Evolutionary conservation across 108 stramenopile species (phyloP).

Genomic region (Discostella stelligeroides): DNA sequence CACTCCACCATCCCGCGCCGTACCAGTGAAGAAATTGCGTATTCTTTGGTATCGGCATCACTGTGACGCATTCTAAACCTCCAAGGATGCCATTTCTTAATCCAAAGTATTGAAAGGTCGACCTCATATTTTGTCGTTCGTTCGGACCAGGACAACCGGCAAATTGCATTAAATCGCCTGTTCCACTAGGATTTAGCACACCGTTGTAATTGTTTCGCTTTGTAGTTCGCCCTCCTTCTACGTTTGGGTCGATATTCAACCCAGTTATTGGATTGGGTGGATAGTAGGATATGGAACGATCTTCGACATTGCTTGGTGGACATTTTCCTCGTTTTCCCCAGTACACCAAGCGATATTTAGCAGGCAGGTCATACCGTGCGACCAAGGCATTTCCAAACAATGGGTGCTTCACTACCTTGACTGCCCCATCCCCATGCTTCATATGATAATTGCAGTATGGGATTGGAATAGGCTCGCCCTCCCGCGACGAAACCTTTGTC

Average conservation of each 20-base stretch:
- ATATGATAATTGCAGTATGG: slow-evolving; percentile 63
- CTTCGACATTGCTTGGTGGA: slow-evolving; percentile 49
- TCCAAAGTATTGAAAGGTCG: slow-evolving; percentile 72
- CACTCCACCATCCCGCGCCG: slow-evolving; percentile 68
- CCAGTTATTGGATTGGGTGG: slow-evolving; percentile 62
- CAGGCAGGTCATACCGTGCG: slow-evolving; percentile 58
- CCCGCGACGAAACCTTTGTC: slow-evolving; percentile 42
- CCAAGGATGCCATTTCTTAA: slow-evolving; percentile 58
- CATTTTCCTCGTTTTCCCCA: slow-evolving; percentile 63
- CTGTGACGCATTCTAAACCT: slow-evolving; percentile 64
- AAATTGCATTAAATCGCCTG: slow-evolving; percentile 67
- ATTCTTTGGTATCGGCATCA: slow-evolving; percentile 59
- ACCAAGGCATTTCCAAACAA: slow-evolving; percentile 65
- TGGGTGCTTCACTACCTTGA: slow-evolving; percentile 59
- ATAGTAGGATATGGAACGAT: slow-evolving; percentile 65
- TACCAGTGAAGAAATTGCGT: slow-evolving; percentile 73
- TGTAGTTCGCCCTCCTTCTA: slow-evolving; percentile 42
- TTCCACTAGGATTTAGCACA: slow-evolving; percentile 61
- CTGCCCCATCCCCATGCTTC: slow-evolving; percentile 59
- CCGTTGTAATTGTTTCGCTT: slow-evolving; percentile 69
- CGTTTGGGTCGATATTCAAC: slow-evolving; percentile 44
- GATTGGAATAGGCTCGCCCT: slow-evolving; percentile 71
- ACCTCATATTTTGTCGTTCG: slow-evolving; percentile 67
- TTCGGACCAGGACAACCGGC: slow-evolving; percentile 68
- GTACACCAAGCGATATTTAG: slow-evolving; percentile 59